Percentiles rank a stretch among this genome's conserved stretches.
phyloP scores from a whole-genome alignment of 148 eudicot species.

The Diospyros lotus region DNA sequence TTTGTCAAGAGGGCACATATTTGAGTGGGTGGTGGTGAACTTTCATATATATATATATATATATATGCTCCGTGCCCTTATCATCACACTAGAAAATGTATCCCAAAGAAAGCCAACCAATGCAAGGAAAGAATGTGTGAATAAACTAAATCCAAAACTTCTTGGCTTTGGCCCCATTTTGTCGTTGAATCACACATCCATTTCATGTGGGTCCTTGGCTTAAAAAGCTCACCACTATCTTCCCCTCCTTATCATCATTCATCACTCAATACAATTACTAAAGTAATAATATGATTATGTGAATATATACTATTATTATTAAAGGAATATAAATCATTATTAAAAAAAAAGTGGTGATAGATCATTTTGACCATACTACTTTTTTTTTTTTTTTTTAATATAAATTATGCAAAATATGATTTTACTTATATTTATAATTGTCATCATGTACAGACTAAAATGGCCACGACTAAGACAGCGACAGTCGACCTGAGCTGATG shows the following conservation, averaged over 20 bases:
- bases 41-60: slow-evolving; percentile 11
- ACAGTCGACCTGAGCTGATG: no score
- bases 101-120: slow-evolving; percentile 15
- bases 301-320: background rate
- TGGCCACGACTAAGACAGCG: no score
- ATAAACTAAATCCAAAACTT: background rate
- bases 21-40: slow-evolving; percentile 21
- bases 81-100: slow-evolving; percentile 3
- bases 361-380: no score
- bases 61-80: background rate
- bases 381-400: no score
- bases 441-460: no score
- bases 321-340: no score
- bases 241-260: no score
- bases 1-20: slow-evolving; percentile 7
- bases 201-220: slow-evolving; percentile 13
- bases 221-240: background rate
- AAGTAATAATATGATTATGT: background rate
- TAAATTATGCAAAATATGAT: no score
- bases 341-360: no score
- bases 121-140: slow-evolving; percentile 8
- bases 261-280: background rate
- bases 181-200: slow-evolving; percentile 18
- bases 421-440: no score
- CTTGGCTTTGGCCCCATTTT: background rate